Base-by-base conservation (phyloP, 106 monocot species). In the Dendrobium officinale region DNA sequence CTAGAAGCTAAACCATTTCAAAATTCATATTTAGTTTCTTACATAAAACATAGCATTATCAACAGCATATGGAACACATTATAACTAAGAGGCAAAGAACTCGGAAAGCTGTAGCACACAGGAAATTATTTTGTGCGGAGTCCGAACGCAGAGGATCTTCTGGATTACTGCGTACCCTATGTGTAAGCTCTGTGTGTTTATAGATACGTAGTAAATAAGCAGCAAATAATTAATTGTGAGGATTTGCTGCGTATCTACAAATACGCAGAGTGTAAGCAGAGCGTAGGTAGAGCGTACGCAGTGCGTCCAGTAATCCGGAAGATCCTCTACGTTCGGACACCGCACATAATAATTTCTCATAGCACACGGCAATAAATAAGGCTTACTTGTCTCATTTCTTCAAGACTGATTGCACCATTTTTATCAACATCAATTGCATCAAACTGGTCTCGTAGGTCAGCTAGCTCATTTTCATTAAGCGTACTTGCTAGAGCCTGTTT, bases 311-410 rank as follows among this genome's bases (percentile, higher is more conserved):
- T 31, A 31, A 31, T 31, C 31, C 31, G 1, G 31, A 31, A 31
- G 31, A 31, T 31, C 31, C 31, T 31, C 31, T 31, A 31, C 31
- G 31, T 31, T 31, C 31, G 31, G 31, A 31, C 31, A 1, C 31
- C 31, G 1, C 31, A 31, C 31, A 31, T 0, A 31, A 31, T 31
- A 31, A 31, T 31, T 31, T 31, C 31, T 31, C 31, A 1, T 67
- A 27, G 33, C 15, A 72, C 40, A 19, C n/a, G n/a, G 6, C 7
- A 10, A 20, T 22, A 20, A 17, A 73, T 33, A 79, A 74, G 45
- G 80, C 86, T 77, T 87, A 92, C 95, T 43, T 94, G 94, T 86
- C 90, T 92, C 96, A 97, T 97, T 90, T 97, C 96, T 67, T 97
- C 96, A 55, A 97, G 90, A 80, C 94, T 94, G 19, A 97, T 94